Percentiles rank a stretch among this genome's conserved stretches.
Evolutionary conservation across 768 basidiomycete genomes (phyloP).

Genomic region (Termitomyces sp.): DNA sequence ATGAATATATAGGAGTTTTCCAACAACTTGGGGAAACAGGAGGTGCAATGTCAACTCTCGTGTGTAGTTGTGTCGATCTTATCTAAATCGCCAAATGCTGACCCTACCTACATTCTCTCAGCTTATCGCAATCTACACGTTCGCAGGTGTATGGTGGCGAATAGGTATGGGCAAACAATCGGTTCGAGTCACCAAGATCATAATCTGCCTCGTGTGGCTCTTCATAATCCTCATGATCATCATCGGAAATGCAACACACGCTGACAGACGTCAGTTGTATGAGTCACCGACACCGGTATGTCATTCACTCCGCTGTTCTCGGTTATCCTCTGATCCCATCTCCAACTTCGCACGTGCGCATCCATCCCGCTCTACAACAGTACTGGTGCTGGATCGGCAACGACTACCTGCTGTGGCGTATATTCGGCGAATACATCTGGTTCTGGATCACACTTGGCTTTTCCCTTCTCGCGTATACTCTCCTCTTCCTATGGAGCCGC

Average conservation of each 20-base stretch:
- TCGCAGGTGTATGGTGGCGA: not conserved
- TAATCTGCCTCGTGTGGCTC: not conserved
- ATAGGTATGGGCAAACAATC: not conserved
- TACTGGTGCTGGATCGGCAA: conserved; percentile 19
- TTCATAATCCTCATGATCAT: not conserved
- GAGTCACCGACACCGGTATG: not conserved
- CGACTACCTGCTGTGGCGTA: conserved; percentile 21
- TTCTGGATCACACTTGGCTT: conserved; percentile 32
- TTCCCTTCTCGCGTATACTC: conserved; percentile 19
- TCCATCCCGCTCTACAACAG: not conserved
- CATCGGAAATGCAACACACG: not conserved
- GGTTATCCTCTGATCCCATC: too few relatives aligned
- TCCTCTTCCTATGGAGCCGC: not conserved
- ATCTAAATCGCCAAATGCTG: not conserved
- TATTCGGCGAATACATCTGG: conserved; percentile 40
- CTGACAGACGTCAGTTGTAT: not conserved
- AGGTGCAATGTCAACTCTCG: not conserved
- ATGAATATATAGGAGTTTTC: not conserved
- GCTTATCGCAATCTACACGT: not conserved
- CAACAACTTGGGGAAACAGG: not conserved
- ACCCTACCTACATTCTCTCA: not conserved
- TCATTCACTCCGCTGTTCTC: not conserved
- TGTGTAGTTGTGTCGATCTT: not conserved
- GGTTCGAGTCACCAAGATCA: not conserved
- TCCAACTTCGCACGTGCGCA: too few relatives aligned